These are phyloP conservation scores for Rosa lucieae DNA, from an alignment of 306 rosid genomes.

Conservation along the genomic window DNA sequence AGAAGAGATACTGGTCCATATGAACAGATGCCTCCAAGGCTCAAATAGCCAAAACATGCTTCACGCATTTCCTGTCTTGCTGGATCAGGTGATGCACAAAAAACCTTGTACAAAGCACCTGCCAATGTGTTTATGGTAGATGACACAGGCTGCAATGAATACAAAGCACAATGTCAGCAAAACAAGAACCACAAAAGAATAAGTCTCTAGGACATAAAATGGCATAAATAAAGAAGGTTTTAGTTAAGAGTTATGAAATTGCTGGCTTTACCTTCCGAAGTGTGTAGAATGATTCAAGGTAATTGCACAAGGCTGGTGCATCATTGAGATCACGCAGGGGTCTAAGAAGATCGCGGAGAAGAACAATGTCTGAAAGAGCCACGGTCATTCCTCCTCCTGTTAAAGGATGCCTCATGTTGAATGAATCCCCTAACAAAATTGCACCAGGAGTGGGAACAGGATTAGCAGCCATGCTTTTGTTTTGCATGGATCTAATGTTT, in stretches of 20 bases:
- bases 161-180: neutral
- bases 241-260: neutral
- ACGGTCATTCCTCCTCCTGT: conserved; percentile 98
- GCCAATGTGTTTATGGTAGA: conserved; percentile 65
- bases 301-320: conserved; percentile 47
- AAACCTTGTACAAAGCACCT: conserved; percentile 37
- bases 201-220: no score
- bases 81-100: conserved; percentile 61
- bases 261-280: conserved; percentile 59
- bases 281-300: conserved; percentile 81
- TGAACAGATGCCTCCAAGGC: conserved; percentile 67
- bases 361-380: conserved; percentile 71
- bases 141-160: conserved; percentile 59
- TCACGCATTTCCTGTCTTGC: conserved; percentile 63
- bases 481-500: conserved; percentile 70
- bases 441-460: conserved; percentile 9
- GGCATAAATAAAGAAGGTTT: no score
- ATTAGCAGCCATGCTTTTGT: conserved; percentile 73
- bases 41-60: conserved; percentile 71
- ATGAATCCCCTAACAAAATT: conserved; percentile 49
- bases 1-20: conserved; percentile 64
- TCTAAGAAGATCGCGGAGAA: conserved; percentile 52
- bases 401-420: conserved; percentile 91
- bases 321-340: conserved; percentile 45
- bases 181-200: neutral